These are phyloP conservation scores for Passiflora organensis DNA, from an alignment of 345 rosid species.

Conservation along the genomic window DNA sequence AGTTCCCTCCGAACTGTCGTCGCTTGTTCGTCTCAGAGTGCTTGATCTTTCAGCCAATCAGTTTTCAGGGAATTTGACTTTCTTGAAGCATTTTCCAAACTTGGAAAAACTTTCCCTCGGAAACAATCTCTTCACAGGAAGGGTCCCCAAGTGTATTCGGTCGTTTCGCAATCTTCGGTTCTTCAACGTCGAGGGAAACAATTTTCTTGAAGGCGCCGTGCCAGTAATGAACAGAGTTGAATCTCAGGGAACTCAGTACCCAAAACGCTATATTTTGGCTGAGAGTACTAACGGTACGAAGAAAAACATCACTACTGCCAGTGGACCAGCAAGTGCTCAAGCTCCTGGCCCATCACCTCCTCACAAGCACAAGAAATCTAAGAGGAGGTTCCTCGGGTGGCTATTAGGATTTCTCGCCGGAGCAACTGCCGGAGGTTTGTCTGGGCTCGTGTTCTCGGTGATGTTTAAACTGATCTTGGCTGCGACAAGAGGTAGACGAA, in stretches of 20 bases:
- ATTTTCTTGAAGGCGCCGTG: conserved; percentile 51
- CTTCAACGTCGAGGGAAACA: conserved; percentile 70
- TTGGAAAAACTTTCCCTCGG: conserved; percentile 69
- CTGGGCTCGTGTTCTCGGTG: conserved; percentile 62
- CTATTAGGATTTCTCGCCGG: conserved; percentile 62
- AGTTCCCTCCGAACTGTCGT: conserved; percentile 52
- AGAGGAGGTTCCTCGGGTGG: conserved; percentile 51
- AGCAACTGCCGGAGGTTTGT: conserved; percentile 51
- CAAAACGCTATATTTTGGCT: conserved; percentile 52
- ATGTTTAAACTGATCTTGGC: conserved; percentile 50
- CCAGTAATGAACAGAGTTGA: conserved; percentile 42
- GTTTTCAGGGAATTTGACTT: conserved; percentile 63
- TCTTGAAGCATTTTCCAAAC: conserved; percentile 67
- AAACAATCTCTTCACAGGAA: conserved; percentile 72
- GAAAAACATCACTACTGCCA: conserved; percentile 7
- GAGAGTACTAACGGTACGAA: conserved; percentile 22
- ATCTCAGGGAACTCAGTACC: conserved; percentile 31
- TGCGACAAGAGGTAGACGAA: conserved; percentile 44
- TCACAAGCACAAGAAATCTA: conserved; percentile 14
- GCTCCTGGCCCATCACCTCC: conserved; percentile 25
- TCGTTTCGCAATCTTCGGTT: conserved; percentile 71
- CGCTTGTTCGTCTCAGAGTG: conserved; percentile 52
- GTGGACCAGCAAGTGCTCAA: conserved; percentile 8
- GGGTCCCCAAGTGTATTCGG: conserved; percentile 50
- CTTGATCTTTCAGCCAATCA: conserved; percentile 64